Percentiles rank a stretch among this genome's conserved stretches.
These are phyloP conservation scores for Malbranchea cinnamomea DNA, from an alignment of 2,329 filamentous ascomycete genomes.

Conservation along the genomic window DNA sequence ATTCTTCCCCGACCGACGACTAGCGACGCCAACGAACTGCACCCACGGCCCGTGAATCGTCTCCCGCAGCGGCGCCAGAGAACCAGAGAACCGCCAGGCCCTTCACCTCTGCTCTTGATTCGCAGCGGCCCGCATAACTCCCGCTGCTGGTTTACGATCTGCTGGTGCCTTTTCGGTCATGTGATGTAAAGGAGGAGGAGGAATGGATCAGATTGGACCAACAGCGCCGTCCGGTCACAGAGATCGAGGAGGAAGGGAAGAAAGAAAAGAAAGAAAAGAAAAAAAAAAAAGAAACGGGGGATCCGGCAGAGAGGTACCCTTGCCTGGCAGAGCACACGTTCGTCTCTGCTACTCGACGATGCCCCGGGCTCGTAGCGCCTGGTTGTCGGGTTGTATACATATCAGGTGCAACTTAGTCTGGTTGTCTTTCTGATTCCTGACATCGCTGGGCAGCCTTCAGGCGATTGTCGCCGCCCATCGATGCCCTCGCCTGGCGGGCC, in stretches of 20 bases:
- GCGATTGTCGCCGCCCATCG: background rate
- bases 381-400: conserved; percentile 7
- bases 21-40: too few species aligned
- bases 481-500: background rate
- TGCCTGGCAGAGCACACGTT: conserved; percentile 9
- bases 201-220: conserved; percentile 11
- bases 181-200: conserved; percentile 14
- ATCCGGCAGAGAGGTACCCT: too few species aligned
- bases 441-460: background rate
- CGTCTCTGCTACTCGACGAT: conserved; percentile 12
- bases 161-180: conserved; percentile 16
- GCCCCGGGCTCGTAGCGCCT: conserved; percentile 13
- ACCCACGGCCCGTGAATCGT: conserved; percentile 7
- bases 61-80: conserved; percentile 11
- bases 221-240: conserved; percentile 3
- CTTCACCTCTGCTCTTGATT: conserved; percentile 9
- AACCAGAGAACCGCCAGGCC: conserved; percentile 5
- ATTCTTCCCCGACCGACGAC: too few species aligned
- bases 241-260: conserved; percentile 1
- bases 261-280: conserved; percentile 7
- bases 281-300: conserved; percentile 5
- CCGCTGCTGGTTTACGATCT: conserved; percentile 12
- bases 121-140: conserved; percentile 10
- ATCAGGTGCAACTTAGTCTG: conserved; percentile 8
- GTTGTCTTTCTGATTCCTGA: conserved; percentile 7